These are phyloP conservation scores for Phytopythium mirpurense DNA, from an alignment of 352 stramenopile species.

Conservation along the genomic window DNA sequence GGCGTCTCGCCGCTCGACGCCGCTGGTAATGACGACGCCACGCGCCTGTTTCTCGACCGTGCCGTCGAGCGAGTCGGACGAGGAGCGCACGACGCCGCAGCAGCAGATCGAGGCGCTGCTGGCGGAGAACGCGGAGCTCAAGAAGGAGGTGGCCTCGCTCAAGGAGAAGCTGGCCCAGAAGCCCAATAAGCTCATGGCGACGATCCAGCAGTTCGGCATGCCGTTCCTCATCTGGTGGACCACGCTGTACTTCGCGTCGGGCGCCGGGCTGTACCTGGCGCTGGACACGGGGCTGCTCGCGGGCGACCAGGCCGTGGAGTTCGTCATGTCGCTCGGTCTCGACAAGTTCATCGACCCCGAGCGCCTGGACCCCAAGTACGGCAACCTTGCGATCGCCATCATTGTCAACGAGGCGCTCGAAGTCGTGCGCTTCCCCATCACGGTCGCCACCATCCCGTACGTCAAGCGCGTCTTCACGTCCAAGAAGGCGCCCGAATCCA, in stretches of 20 bases:
- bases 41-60: slow-evolving; percentile 44
- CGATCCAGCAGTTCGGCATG: slow-evolving; percentile 81
- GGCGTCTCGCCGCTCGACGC: background rate
- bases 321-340: slow-evolving; percentile 75
- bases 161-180: slow-evolving; percentile 59
- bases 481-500: slow-evolving; percentile 23
- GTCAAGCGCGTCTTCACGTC: slow-evolving; percentile 67
- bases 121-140: slow-evolving; percentile 64
- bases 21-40: background rate
- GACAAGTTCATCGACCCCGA: slow-evolving; percentile 73
- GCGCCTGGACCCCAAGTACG: slow-evolving; percentile 77
- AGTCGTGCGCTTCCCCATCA: slow-evolving; percentile 82
- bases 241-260: slow-evolving; percentile 63
- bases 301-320: slow-evolving; percentile 76
- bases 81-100: slow-evolving; percentile 24
- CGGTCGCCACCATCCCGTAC: slow-evolving; percentile 73
- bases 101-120: slow-evolving; percentile 73
- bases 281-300: slow-evolving; percentile 67
- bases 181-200: slow-evolving; percentile 63
- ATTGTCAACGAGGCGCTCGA: slow-evolving; percentile 86
- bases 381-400: slow-evolving; percentile 82
- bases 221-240: slow-evolving; percentile 85
- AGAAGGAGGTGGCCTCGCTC: slow-evolving; percentile 63
- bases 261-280: slow-evolving; percentile 71
- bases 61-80: slow-evolving; percentile 18